phyloP scores from a whole-genome alignment of 257 asterid species.

The Jaltomata sinuosa region DNA sequence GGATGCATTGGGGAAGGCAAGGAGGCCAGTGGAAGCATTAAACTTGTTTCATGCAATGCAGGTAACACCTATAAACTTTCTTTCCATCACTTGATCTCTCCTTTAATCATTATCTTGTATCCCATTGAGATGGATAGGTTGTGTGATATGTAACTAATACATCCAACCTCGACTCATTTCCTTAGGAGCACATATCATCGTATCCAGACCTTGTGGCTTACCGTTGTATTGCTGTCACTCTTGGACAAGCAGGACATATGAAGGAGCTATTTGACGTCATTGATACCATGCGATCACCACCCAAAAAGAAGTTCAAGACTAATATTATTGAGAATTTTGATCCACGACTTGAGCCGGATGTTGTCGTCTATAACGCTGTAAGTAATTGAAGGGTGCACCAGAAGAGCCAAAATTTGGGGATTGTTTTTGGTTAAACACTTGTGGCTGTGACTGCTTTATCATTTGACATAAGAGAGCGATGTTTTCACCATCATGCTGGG shows the following conservation, averaged over 20 bases:
- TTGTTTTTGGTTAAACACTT: background rate
- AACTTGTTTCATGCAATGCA: conserved; percentile 74
- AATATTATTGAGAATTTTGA: conserved; percentile 75
- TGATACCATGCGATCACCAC: conserved; percentile 85
- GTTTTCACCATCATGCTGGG: background rate
- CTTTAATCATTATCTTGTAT: background rate
- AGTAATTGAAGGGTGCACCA: conserved; percentile 14
- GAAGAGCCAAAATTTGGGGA: background rate
- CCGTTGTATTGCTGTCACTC: conserved; percentile 81
- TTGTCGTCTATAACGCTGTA: conserved; percentile 79
- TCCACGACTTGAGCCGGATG: conserved; percentile 81
- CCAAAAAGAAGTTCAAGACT: conserved; percentile 70
- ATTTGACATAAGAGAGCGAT: background rate
- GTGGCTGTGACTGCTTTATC: background rate
- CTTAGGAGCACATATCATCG: conserved; percentile 62
- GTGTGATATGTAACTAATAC: background rate
- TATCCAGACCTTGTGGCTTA: conserved; percentile 90
- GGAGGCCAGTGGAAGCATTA: conserved; percentile 91
- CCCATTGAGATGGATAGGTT: background rate
- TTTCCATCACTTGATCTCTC: background rate
- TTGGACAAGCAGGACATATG: conserved; percentile 98
- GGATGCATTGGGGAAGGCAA: conserved; percentile 83
- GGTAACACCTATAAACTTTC: conserved; percentile 30
- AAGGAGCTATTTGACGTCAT: conserved; percentile 88
- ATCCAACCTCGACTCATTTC: background rate